Conservation (phyloP, 441 rosid species). For the Dalechampia spathulata region DNA sequence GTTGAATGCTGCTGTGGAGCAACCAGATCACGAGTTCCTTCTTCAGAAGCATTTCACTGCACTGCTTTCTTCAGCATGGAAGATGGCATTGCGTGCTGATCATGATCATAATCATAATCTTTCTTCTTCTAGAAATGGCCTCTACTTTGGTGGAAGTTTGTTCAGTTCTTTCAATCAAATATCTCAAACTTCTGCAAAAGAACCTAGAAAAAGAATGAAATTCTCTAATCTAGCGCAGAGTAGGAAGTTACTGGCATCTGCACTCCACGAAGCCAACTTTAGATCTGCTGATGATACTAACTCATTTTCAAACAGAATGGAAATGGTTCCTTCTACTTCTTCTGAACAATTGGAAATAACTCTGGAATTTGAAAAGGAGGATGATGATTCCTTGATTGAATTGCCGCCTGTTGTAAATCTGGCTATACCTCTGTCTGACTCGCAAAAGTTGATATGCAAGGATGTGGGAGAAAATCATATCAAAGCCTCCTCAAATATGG, state of each 20-base stretch:
- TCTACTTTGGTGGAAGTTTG: constrained; percentile 41
- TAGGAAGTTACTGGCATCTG: constrained; percentile 56
- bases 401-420: constrained; percentile 56
- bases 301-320: constrained; percentile 35
- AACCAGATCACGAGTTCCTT: constrained; percentile 80
- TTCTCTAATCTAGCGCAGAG: constrained; percentile 44
- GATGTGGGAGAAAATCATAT: constrained; percentile 38
- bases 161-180: constrained; percentile 34
- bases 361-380: constrained; percentile 58
- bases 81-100: constrained; percentile 30
- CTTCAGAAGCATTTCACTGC: constrained; percentile 92
- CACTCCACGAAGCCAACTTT: constrained; percentile 53
- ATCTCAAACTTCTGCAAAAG: constrained; percentile 29
- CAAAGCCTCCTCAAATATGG: constrained; percentile 33
- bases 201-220: constrained; percentile 45
- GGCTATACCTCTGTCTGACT: constrained; percentile 44
- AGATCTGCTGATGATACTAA: constrained; percentile 29
- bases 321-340: constrained; percentile 29
- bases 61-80: constrained; percentile 81
- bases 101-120: constrained; percentile 24
- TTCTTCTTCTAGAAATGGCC: constrained; percentile 40
- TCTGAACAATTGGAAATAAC: constrained; percentile 54
- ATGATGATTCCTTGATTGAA: constrained; percentile 32
- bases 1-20: constrained; percentile 63
- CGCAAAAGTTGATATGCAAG: constrained; percentile 21